A percentile compares a stretch with the other conserved stretches of the same genome.
Conservation (phyloP, 257 asterid species). For the Ophiorrhiza pumila region DNA sequence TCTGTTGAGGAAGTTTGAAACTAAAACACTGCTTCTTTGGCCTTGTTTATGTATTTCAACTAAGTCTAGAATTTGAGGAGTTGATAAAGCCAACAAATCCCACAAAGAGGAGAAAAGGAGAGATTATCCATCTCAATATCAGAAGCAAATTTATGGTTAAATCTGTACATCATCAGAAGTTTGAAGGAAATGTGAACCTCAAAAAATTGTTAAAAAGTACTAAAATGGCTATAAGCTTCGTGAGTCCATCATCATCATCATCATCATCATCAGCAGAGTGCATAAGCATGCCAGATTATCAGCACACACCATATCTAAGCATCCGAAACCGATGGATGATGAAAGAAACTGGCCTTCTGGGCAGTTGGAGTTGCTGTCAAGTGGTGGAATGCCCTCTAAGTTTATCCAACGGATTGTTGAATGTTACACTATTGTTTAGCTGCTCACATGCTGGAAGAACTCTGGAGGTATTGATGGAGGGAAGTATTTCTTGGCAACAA, state of each 20-base stretch:
- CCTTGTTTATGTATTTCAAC: neutral
- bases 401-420: conserved; percentile 11
- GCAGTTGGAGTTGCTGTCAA: neutral
- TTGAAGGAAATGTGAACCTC: neutral
- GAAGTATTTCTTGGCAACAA: conserved; percentile 92
- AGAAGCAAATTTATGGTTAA: neutral
- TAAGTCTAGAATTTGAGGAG: too few species aligned
- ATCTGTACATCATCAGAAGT: conserved; percentile 8
- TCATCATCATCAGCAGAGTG: neutral
- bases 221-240: neutral
- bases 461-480: conserved; percentile 78
- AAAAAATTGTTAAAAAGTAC: neutral
- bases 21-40: neutral
- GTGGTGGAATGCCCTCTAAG: neutral
- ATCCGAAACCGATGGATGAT: neutral
- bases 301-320: neutral
- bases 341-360: neutral
- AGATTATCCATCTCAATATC: neutral
- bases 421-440: conserved; percentile 30
- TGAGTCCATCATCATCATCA: neutral
- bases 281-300: neutral
- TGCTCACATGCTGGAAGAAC: conserved; percentile 52
- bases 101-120: neutral
- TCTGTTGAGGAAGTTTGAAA: too few species aligned
- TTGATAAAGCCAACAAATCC: neutral